These are phyloP conservation scores for Claviceps lovelessii DNA, from an alignment of 2,329 filamentous ascomycete species.

Conservation along the genomic window DNA sequence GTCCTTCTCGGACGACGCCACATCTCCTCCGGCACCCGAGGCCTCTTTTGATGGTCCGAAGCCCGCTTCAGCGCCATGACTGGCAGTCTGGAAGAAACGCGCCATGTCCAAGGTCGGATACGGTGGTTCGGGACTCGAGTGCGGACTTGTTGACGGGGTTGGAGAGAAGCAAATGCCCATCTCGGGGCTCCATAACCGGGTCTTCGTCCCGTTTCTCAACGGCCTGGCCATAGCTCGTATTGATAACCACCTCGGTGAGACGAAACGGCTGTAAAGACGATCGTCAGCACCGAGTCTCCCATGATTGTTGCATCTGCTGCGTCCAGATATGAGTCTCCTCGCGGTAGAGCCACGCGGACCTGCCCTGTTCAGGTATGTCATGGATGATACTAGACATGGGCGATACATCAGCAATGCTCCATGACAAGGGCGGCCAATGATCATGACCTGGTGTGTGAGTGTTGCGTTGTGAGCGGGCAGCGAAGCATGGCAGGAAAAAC, in stretches of 20 bases:
- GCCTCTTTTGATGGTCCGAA: neutral
- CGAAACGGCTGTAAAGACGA: neutral
- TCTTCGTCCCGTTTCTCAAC: constrained; percentile 6
- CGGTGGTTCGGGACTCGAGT: constrained; percentile 4
- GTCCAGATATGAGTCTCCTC: constrained; percentile 4
- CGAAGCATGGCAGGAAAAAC: neutral
- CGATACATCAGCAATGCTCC: neutral
- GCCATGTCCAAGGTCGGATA: constrained; percentile 15
- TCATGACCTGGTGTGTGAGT: constrained; percentile 6
- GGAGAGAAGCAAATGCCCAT: constrained; percentile 17
- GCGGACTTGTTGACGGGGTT: constrained; percentile 7
- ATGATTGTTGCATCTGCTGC: neutral
- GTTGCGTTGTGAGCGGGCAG: constrained; percentile 2
- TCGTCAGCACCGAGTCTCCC: neutral
- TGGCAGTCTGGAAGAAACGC: constrained; percentile 13
- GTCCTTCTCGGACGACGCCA: neutral
- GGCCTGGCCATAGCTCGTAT: constrained; percentile 4
- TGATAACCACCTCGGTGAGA: neutral
- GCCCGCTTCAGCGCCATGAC: neutral
- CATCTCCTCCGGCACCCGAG: neutral
- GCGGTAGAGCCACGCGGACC: constrained; percentile 13
- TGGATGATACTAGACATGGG: constrained; percentile 4
- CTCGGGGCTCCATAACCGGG: constrained; percentile 16
- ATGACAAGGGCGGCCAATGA: constrained; percentile 9
- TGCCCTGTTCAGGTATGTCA: constrained; percentile 9